phyloP scores from a whole-genome alignment of 2,329 filamentous ascomycete genomes.

The Passalora sequoiae region DNA sequence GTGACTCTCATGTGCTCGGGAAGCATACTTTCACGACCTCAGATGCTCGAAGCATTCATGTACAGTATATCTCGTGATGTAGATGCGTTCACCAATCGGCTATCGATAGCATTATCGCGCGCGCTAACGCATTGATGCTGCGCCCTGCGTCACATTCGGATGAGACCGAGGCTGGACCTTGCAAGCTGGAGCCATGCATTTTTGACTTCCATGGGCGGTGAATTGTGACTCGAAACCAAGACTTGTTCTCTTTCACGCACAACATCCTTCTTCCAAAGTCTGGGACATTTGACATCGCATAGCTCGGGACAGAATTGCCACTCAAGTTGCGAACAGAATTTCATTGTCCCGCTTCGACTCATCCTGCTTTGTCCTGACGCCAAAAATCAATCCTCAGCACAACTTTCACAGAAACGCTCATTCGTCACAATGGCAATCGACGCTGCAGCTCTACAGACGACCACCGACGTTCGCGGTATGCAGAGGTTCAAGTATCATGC shows the following conservation, averaged over 20 bases:
- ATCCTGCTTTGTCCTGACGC: neutral
- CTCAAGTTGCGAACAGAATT: neutral
- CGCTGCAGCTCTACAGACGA: conserved; percentile 25
- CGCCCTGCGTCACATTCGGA: neutral
- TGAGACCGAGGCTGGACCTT: neutral
- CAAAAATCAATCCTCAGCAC: neutral
- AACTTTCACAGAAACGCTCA: neutral
- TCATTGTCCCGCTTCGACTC: neutral
- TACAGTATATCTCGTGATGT: too few species aligned
- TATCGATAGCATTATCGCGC: neutral
- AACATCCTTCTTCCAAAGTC: neutral
- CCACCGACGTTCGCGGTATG: conserved; percentile 52
- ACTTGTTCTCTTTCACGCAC: neutral
- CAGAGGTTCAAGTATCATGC: conserved; percentile 6
- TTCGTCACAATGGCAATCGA: conserved; percentile 15
- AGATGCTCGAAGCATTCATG: too few species aligned
- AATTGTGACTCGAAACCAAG: neutral
- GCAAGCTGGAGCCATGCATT: neutral
- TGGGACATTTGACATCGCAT: neutral
- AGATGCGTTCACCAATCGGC: too few species aligned
- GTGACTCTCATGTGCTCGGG: too few species aligned
- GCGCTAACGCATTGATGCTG: neutral
- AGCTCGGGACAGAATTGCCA: neutral
- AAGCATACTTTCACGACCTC: too few species aligned
- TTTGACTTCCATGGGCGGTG: neutral